These are phyloP conservation scores for Colletotrichum endophyticum DNA, from an alignment of 2,329 filamentous ascomycete genomes.

Conservation along the genomic window DNA sequence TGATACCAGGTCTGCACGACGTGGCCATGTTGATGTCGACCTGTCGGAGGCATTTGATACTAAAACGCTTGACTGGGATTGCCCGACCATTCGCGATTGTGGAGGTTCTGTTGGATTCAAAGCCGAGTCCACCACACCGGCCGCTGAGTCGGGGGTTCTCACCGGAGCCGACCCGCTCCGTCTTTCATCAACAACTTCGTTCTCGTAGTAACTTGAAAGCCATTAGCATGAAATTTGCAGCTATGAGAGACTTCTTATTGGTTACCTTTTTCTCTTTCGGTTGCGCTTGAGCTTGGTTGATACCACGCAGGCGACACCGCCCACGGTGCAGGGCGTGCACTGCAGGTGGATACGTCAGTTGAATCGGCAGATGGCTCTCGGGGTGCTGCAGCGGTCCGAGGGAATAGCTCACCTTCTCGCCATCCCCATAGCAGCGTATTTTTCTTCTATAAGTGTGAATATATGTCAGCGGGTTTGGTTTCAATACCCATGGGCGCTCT, in stretches of 20 bases:
- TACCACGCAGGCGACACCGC: background rate
- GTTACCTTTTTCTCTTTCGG: conserved; percentile 16
- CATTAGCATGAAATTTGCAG: background rate
- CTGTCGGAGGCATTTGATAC: background rate
- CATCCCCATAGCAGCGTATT: conserved; percentile 15
- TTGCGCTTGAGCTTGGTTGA: conserved; percentile 16
- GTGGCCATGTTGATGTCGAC: background rate
- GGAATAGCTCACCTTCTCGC: conserved; percentile 1
- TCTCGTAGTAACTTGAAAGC: conserved; percentile 7
- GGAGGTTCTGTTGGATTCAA: background rate
- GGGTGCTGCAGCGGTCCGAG: no score
- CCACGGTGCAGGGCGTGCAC: conserved; percentile 4
- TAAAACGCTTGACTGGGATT: background rate
- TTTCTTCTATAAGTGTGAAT: background rate
- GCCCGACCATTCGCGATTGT: background rate
- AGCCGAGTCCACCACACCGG: background rate
- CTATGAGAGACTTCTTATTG: no score
- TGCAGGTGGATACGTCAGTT: background rate
- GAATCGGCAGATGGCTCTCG: background rate
- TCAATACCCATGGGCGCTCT: background rate
- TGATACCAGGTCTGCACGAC: background rate
- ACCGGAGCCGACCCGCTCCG: background rate
- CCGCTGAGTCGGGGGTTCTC: background rate
- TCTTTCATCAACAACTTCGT: background rate
- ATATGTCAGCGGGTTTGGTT: background rate